These are phyloP conservation scores for Kwoniella europaea DNA, from an alignment of 768 basidiomycete genomes.

Conservation along the genomic window DNA sequence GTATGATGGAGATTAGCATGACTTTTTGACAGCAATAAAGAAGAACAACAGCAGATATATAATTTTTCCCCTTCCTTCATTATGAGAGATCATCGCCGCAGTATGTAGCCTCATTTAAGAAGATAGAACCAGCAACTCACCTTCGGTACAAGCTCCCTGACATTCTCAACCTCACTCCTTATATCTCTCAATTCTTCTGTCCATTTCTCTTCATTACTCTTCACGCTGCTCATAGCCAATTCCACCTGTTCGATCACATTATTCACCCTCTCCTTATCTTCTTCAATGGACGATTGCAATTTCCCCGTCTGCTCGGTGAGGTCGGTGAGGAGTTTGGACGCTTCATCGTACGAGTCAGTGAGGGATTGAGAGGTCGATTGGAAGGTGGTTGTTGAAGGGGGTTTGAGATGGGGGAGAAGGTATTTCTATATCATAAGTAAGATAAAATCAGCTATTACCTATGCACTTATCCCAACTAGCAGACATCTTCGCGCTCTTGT, in stretches of 20 bases:
- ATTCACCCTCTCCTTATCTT: conserved; percentile 39
- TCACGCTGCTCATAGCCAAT: conserved; percentile 46
- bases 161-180: conserved; percentile 84
- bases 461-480: not conserved
- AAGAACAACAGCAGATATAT: no score
- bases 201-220: conserved; percentile 74
- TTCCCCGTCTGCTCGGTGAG: conserved; percentile 56
- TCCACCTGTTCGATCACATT: conserved; percentile 52
- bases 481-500: no score
- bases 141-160: conserved; percentile 91
- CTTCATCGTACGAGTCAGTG: conserved; percentile 73
- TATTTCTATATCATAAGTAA: conserved; percentile 69
- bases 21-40: not conserved
- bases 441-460: not conserved
- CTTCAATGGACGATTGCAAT: conserved; percentile 46
- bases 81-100: no score
- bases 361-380: conserved; percentile 84
- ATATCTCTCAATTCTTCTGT: conserved; percentile 90
- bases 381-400: conserved; percentile 85
- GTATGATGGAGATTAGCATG: not conserved
- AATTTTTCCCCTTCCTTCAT: no score
- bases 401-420: conserved; percentile 84
- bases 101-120: no score
- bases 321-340: conserved; percentile 59
- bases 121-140: conserved; percentile 60